Conservation (phyloP, 148 eudicot species). For the Amaranthus cruentus region DNA sequence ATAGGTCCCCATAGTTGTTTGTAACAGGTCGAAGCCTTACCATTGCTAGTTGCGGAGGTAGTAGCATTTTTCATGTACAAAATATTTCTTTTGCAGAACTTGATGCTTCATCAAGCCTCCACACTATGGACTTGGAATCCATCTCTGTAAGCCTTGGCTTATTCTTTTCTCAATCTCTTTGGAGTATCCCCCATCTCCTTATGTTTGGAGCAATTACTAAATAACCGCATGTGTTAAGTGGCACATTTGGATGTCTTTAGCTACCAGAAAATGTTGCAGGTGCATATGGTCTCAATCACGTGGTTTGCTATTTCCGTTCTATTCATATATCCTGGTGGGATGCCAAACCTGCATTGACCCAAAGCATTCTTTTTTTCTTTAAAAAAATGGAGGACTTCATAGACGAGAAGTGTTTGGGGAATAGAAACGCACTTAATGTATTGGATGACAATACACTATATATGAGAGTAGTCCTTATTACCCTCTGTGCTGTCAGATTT, state of each 20-base stretch:
- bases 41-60: conserved; percentile 9
- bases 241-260: background rate
- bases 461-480: background rate
- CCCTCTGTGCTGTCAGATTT: background rate
- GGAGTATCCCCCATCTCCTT: background rate
- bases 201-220: background rate
- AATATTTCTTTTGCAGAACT: conserved; percentile 20
- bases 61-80: background rate
- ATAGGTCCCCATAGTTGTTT: background rate
- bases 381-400: background rate
- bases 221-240: background rate
- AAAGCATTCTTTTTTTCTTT: background rate
- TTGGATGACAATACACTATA: background rate
- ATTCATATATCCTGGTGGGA: background rate
- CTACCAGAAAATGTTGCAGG: background rate
- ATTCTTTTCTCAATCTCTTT: background rate
- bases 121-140: conserved; percentile 10
- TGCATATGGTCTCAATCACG: background rate
- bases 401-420: background rate
- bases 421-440: background rate
- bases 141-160: conserved; percentile 20
- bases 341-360: background rate
- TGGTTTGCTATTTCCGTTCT: background rate
- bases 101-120: conserved; percentile 19
- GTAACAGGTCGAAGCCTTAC: background rate